These are phyloP conservation scores for Mycena indigotica DNA, from an alignment of 768 basidiomycete species.

Conservation along the genomic window DNA sequence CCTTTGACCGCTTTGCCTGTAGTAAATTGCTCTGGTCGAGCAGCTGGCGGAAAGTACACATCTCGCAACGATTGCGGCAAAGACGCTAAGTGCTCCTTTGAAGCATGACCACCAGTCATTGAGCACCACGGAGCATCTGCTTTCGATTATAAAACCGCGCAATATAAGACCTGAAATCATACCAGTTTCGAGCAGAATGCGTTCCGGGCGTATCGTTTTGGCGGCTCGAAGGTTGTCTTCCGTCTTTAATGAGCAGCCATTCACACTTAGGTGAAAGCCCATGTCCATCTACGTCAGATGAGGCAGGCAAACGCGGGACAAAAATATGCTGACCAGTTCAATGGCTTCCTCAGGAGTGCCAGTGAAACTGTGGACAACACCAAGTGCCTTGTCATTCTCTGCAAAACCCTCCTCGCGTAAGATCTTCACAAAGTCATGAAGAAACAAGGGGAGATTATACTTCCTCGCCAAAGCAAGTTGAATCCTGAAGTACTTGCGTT, in stretches of 20 bases:
- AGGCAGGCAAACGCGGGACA: background rate
- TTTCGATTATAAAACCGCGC: background rate
- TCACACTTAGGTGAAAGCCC: constrained; percentile 75
- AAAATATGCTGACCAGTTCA: constrained; percentile 56
- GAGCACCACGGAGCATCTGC: constrained; percentile 75
- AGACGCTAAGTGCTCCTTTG: constrained; percentile 48
- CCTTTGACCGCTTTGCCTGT: constrained; percentile 70
- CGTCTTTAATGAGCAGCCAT: constrained; percentile 80
- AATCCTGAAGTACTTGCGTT: constrained; percentile 66
- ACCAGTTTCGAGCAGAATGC: constrained; percentile 79
- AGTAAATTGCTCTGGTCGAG: constrained; percentile 60
- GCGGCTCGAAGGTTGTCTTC: constrained; percentile 59
- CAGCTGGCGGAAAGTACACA: constrained; percentile 53
- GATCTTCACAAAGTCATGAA: constrained; percentile 75
- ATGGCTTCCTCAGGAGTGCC: constrained; percentile 61
- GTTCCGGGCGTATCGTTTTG: constrained; percentile 57
- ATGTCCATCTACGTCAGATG: constrained; percentile 55
- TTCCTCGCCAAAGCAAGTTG: constrained; percentile 71
- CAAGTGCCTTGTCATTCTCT: constrained; percentile 51
- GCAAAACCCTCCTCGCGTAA: constrained; percentile 68
- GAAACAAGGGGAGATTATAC: constrained; percentile 73
- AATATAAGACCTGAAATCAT: constrained; percentile 6
- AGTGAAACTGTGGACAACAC: constrained; percentile 85
- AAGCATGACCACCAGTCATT: constrained; percentile 68
- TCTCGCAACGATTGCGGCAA: constrained; percentile 49